These are phyloP conservation scores for Sporothrix pallida DNA, from an alignment of 2,329 filamentous ascomycete species.

Conservation along the genomic window DNA sequence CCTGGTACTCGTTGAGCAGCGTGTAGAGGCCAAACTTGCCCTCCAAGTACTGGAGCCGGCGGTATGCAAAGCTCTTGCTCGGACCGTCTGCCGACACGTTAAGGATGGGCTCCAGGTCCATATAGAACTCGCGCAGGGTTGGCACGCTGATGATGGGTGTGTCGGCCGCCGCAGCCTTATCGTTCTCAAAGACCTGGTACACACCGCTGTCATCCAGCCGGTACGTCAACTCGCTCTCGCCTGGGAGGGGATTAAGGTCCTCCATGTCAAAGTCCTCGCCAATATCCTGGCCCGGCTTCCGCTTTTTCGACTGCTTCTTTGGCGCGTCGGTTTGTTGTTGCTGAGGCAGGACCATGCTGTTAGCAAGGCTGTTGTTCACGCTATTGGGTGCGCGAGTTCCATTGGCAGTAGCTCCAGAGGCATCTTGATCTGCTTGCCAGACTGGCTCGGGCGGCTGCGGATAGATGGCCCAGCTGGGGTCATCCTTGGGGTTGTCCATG, in stretches of 20 bases:
- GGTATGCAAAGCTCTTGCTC: conserved; percentile 95
- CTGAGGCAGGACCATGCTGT: conserved; percentile 51
- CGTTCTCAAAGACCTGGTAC: conserved; percentile 86
- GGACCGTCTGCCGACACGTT: conserved; percentile 93
- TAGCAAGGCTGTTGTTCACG: conserved; percentile 53
- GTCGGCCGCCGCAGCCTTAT: conserved; percentile 64
- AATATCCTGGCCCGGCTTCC: conserved; percentile 88
- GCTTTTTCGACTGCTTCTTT: conserved; percentile 57
- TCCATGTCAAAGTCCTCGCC: conserved; percentile 89
- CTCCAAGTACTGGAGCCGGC: conserved; percentile 91
- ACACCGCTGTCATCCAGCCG: conserved; percentile 82
- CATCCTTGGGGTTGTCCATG: conserved; percentile 86
- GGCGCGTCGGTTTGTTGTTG: conserved; percentile 39
- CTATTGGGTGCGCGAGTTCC: conserved; percentile 47
- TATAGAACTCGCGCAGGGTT: conserved; percentile 91
- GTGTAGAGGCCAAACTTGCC: conserved; percentile 96
- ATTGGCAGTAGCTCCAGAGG: conserved; percentile 31
- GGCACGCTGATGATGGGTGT: conserved; percentile 82
- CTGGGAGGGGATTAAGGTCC: conserved; percentile 76
- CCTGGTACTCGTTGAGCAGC: conserved; percentile 94
- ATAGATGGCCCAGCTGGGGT: conserved; percentile 83
- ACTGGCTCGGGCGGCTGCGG: conserved; percentile 89
- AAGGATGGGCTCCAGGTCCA: conserved; percentile 86
- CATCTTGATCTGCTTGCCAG: conserved; percentile 68
- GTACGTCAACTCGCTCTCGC: conserved; percentile 73